A percentile compares a stretch with the other conserved stretches of the same genome.
Evolutionary conservation across 2,329 filamentous ascomycete genomes (phyloP).

Genomic region (Corynespora cassiicola): DNA sequence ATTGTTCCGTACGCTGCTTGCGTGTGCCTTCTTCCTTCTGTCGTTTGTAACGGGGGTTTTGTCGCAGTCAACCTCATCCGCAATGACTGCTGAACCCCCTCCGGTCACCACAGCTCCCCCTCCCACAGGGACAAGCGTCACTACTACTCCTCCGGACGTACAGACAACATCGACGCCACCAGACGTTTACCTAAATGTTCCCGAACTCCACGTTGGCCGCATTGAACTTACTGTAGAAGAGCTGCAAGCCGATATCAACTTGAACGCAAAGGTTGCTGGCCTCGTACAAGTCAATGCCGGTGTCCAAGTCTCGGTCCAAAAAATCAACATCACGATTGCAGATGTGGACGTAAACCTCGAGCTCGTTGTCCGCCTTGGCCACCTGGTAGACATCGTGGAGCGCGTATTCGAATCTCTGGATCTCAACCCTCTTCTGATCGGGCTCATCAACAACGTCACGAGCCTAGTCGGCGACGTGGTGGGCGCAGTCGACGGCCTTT

Average conservation of each 20-base stretch:
- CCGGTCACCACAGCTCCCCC: slow-evolving; percentile 28
- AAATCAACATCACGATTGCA: slow-evolving; percentile 67
- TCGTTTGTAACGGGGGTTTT: slow-evolving; percentile 31
- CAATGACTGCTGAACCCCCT: slow-evolving; percentile 35
- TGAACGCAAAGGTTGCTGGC: slow-evolving; percentile 65
- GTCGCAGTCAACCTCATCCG: slow-evolving; percentile 33
- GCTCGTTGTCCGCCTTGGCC: slow-evolving; percentile 64
- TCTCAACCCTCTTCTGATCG: slow-evolving; percentile 67
- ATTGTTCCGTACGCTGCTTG: slow-evolving; percentile 40
- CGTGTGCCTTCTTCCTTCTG: slow-evolving; percentile 27
- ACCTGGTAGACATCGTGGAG: slow-evolving; percentile 67
- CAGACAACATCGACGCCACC: slow-evolving; percentile 49
- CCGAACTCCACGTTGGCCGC: slow-evolving; percentile 63
- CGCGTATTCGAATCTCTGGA: slow-evolving; percentile 66
- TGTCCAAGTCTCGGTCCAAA: slow-evolving; percentile 53
- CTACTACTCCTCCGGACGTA: slow-evolving; percentile 31
- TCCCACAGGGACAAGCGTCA: slow-evolving; percentile 24
- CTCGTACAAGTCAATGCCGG: slow-evolving; percentile 62
- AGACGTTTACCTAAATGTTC: slow-evolving; percentile 65
- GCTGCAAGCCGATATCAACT: slow-evolving; percentile 64
- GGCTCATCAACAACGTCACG: slow-evolving; percentile 61
- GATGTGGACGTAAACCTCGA: slow-evolving; percentile 67
- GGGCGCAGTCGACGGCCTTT: slow-evolving; percentile 64
- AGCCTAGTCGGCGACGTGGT: slow-evolving; percentile 61
- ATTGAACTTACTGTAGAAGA: slow-evolving; percentile 69